These are phyloP conservation scores for Colletotrichum camelliae DNA, from an alignment of 2,329 filamentous ascomycete species.

Conservation along the genomic window DNA sequence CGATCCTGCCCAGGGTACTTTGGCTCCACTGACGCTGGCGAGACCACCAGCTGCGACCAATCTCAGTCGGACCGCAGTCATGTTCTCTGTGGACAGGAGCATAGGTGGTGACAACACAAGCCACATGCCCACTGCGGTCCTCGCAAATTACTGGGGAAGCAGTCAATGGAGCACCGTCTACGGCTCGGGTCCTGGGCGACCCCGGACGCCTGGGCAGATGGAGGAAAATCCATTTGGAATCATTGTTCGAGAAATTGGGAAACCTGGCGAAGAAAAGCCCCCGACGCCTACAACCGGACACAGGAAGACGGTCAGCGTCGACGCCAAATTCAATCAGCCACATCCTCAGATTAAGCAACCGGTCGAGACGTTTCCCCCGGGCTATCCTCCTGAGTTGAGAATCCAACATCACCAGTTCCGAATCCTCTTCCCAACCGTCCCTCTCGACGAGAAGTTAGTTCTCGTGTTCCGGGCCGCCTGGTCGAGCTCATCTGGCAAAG, in stretches of 20 bases:
- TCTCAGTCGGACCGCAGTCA: conserved; percentile 84
- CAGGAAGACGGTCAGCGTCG: conserved; percentile 51
- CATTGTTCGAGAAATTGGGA: conserved; percentile 39
- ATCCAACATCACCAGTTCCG: conserved; percentile 94
- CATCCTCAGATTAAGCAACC: conserved; percentile 33
- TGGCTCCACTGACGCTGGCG: conserved; percentile 83
- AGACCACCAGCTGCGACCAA: conserved; percentile 85
- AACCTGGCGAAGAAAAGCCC: conserved; percentile 28
- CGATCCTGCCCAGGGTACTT: conserved; percentile 50
- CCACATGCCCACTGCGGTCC: conserved; percentile 80
- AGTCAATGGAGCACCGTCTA: conserved; percentile 69
- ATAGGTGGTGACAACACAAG: conserved; percentile 70
- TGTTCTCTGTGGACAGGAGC: conserved; percentile 78
- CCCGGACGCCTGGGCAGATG: conserved; percentile 16
- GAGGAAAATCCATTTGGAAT: conserved; percentile 48
- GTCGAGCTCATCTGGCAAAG: conserved; percentile 57
- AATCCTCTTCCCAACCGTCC: conserved; percentile 84
- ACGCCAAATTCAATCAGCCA: conserved; percentile 35
- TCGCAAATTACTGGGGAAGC: conserved; percentile 95
- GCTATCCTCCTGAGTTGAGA: conserved; percentile 82
- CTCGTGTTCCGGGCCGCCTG: conserved; percentile 94
- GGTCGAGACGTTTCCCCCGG: conserved; percentile 67
- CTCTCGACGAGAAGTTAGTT: conserved; percentile 80
- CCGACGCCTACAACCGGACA: conserved; percentile 30
- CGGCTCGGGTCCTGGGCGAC: conserved; percentile 26